Conservation (phyloP, 1,284 basidiomycete species). For the Amylostereum areolatum region DNA sequence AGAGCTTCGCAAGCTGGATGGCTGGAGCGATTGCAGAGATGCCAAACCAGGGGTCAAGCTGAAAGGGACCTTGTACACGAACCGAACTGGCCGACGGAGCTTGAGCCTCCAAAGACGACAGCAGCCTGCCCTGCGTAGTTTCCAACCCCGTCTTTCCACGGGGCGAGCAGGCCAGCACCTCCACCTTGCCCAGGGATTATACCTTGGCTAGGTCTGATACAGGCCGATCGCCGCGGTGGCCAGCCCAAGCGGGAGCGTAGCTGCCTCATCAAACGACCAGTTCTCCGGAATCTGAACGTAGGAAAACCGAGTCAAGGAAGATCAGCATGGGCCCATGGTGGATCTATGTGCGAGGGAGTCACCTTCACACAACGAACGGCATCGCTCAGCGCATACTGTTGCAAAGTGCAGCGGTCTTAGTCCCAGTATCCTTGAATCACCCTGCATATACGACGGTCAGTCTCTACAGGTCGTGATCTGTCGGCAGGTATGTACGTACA, state of each 20-base stretch:
- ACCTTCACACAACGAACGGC: constrained; percentile 25
- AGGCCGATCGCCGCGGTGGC: constrained; percentile 21
- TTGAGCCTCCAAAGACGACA: constrained; percentile 30
- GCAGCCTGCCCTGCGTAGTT: constrained; percentile 22
- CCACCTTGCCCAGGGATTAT: neutral
- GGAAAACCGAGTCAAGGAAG: too few species aligned
- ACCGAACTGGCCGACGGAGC: constrained; percentile 30
- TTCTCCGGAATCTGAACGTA: constrained; percentile 20
- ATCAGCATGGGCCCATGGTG: too few species aligned
- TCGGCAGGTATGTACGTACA: constrained; percentile 25
- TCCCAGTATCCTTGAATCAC: constrained; percentile 20
- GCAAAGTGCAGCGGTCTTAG: constrained; percentile 21
- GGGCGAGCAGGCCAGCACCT: neutral
- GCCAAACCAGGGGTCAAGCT: constrained; percentile 2
- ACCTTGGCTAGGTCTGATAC: constrained; percentile 10
- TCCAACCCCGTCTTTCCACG: constrained; percentile 17
- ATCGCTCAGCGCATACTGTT: constrained; percentile 25
- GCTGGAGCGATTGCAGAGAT: constrained; percentile 11
- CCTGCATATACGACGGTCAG: constrained; percentile 10
- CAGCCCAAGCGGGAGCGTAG: constrained; percentile 23
- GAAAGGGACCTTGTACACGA: constrained; percentile 16
- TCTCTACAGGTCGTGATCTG: neutral
- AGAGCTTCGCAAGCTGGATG: constrained; percentile 40
- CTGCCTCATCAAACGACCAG: constrained; percentile 24
- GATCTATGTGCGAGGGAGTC: too few species aligned